Conservation (phyloP, 2,329 filamentous ascomycete species). For the Myrmaecium sp. region DNA sequence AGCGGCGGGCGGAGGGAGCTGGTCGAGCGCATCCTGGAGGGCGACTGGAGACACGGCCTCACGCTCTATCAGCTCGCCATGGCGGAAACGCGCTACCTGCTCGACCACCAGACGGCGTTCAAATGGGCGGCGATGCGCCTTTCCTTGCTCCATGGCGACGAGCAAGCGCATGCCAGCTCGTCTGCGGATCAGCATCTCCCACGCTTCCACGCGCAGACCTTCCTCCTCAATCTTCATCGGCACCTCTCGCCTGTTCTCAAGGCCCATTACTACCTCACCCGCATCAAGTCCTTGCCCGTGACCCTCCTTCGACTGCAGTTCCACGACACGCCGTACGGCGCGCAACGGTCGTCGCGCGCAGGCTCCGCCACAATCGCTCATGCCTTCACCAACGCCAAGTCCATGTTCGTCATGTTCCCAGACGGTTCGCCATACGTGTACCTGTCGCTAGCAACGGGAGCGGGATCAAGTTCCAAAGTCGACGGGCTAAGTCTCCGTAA, state of each 20-base stretch:
- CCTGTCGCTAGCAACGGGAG: constrained; percentile 32
- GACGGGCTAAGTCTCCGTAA: constrained; percentile 42
- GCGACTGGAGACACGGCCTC: constrained; percentile 39
- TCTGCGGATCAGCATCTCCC: constrained; percentile 31
- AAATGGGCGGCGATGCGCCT: constrained; percentile 39
- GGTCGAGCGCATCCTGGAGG: constrained; percentile 38
- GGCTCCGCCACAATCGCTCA: too few relatives aligned
- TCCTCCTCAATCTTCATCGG: constrained; percentile 57
- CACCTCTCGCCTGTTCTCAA: constrained; percentile 66
- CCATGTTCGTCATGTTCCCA: constrained; percentile 68
- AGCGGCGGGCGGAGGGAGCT: constrained; percentile 37
- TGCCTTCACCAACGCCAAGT: too few relatives aligned
- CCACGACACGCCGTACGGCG: constrained; percentile 56
- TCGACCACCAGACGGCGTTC: constrained; percentile 33
- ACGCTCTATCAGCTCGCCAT: constrained; percentile 38
- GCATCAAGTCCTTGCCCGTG: constrained; percentile 51
- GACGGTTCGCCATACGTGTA: constrained; percentile 65
- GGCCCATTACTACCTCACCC: constrained; percentile 65
- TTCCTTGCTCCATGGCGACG: constrained; percentile 14
- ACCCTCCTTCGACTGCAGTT: constrained; percentile 65
- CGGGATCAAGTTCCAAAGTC: constrained; percentile 17
- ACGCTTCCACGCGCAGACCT: constrained; percentile 64
- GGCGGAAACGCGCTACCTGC: constrained; percentile 35
- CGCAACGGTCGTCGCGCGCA: constrained; percentile 24
- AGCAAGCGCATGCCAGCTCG: constrained; percentile 10